Base-by-base conservation (phyloP, 805 yeast genomes). In the Cyberlindnera suaveolens region DNA sequence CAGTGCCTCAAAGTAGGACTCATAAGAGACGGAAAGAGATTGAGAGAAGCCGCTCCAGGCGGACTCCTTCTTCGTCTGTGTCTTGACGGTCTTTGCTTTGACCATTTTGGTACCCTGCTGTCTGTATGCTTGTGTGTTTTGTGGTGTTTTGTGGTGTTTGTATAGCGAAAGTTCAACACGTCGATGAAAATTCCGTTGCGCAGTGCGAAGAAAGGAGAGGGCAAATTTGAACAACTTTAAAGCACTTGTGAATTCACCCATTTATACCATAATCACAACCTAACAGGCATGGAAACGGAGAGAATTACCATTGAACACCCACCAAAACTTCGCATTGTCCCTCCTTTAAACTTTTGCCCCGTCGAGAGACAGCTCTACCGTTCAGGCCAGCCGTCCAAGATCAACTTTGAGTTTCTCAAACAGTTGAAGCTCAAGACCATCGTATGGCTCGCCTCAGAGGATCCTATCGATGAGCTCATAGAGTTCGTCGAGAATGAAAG, bases 381-480 rank as follows among this genome's bases (percentile, higher is more conserved):
- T 32, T 82, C 93, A 13, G 98, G 98, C 0, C 97, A 89, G 62
- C 99, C 99, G 14, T 80, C 95, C 13, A 82, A 89, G n/a, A 82
- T 91, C 44, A 93, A 89, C 62, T 90, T 90, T 64, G 82, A 91
- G 39, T 93, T 91, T 58, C 64, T 93, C 30, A 72, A 80, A 46
- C 83, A 85, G 51, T 70, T 91, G 47, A 72, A 83, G 44, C 69
- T 91, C 41, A 80, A 79, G 43, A 84, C 95, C 5, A 84, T 93
- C 30, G 76, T 93, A 6, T 91, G 99, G 99, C 71, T 93, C 36
- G 96, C 97, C 1, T 83, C 85, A 31, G 99, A 91, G 59, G 99
- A 91, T 61, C 99, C 99, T 0, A 84, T 80, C 47, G 98, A 91
- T 56, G 85, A 82, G 39, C 77, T 93, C 50, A 65, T 89, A 42